These are phyloP conservation scores for Entonaema liquescens DNA, from an alignment of 495 filamentous ascomycete genomes.

Conservation along the genomic window DNA sequence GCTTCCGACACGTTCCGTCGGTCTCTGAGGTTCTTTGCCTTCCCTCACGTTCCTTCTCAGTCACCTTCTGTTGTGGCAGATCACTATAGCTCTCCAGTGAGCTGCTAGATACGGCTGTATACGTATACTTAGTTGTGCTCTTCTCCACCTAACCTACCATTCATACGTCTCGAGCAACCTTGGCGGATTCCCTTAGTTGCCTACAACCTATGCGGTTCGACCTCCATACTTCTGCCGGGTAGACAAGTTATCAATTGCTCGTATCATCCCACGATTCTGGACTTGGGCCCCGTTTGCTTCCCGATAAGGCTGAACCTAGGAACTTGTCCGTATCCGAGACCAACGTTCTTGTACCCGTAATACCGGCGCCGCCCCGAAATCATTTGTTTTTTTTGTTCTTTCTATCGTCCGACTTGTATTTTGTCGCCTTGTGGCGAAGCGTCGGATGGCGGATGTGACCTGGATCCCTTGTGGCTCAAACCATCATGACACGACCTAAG, in stretches of 20 bases:
- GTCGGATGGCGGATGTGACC: constrained; percentile 49
- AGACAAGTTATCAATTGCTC: constrained; percentile 32
- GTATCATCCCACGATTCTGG: constrained; percentile 31
- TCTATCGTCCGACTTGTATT: constrained; percentile 40
- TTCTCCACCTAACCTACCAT: constrained; percentile 31
- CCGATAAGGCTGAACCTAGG: constrained; percentile 45
- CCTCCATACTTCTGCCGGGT: constrained; percentile 36
- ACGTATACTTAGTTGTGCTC: constrained; percentile 14
- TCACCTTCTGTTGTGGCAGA: constrained; percentile 31
- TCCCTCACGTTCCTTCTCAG: constrained; percentile 26
- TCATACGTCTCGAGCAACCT: constrained; percentile 26
- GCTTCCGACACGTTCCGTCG: constrained; percentile 40
- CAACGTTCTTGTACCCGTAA: constrained; percentile 43
- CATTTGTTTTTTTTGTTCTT: constrained; percentile 36
- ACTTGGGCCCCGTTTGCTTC: constrained; percentile 35
- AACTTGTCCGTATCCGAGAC: constrained; percentile 48
- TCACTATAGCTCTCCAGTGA: constrained; percentile 40
- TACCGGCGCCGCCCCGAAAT: constrained; percentile 44
- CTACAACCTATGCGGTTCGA: constrained; percentile 39
- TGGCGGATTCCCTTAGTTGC: constrained; percentile 27
- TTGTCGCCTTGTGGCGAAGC: constrained; percentile 37
- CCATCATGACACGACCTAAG: constrained; percentile 68
- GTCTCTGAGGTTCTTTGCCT: constrained; percentile 26
- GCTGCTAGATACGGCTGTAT: constrained; percentile 18
- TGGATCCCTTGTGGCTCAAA: constrained; percentile 40